Evolutionary conservation across 2,329 filamentous ascomycete genomes (phyloP).

Genomic region (Talaromyces funiculosus): DNA sequence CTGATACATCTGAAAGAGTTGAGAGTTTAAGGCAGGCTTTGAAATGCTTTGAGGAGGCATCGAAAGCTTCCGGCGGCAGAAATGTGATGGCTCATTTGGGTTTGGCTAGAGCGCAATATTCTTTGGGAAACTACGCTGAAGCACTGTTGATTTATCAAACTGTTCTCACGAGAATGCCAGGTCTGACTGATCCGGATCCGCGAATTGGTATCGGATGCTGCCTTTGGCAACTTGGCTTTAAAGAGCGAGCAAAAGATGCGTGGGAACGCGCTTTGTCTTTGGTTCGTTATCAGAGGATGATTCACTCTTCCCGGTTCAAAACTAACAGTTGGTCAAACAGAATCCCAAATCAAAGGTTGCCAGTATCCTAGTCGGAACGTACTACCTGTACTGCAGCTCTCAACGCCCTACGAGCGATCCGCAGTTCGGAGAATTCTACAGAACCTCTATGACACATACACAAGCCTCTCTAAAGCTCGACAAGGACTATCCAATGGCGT

Average conservation of each 20-base stretch:
- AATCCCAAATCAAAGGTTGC: constrained; percentile 81
- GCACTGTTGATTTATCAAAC: constrained; percentile 82
- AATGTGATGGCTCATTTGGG: constrained; percentile 93
- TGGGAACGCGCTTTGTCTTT: constrained; percentile 87
- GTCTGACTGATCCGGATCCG: constrained; percentile 86
- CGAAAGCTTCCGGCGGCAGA: constrained; percentile 73
- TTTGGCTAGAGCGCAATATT: constrained; percentile 79
- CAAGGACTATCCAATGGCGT: constrained; percentile 83
- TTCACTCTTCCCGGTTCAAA: not conserved
- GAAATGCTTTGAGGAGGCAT: constrained; percentile 92
- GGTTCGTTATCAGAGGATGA: constrained; percentile 34
- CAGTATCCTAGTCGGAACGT: constrained; percentile 82
- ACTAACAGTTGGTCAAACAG: constrained; percentile 20
- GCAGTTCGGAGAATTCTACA: constrained; percentile 78
- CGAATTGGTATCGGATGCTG: constrained; percentile 94
- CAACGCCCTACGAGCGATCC: constrained; percentile 77
- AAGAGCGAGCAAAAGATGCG: constrained; percentile 81
- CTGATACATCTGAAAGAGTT: constrained; percentile 64
- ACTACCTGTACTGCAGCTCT: constrained; percentile 81
- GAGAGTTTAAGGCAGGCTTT: constrained; percentile 79
- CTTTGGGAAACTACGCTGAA: constrained; percentile 78
- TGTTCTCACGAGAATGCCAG: constrained; percentile 76
- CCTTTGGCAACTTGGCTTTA: constrained; percentile 93
- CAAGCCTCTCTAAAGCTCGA: constrained; percentile 91
- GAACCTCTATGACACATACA: constrained; percentile 90